These are phyloP conservation scores for Wickerhamiella spandovensis DNA, from an alignment of 805 yeast species.

Conservation along the genomic window DNA sequence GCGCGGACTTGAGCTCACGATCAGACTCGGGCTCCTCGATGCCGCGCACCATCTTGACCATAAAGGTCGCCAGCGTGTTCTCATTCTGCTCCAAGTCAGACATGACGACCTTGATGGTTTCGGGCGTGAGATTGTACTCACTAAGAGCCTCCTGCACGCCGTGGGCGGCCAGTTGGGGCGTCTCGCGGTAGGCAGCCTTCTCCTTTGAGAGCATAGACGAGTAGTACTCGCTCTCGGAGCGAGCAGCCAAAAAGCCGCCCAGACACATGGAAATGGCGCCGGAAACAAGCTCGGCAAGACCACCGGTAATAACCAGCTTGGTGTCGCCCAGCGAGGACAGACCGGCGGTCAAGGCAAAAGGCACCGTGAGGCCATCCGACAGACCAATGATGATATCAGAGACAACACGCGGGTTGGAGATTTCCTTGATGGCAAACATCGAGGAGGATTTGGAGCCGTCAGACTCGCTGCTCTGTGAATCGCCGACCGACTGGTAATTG, in stretches of 20 bases:
- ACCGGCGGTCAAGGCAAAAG: conserved; percentile 98
- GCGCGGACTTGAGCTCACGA: conserved; percentile 74
- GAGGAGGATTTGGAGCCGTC: conserved; percentile 3
- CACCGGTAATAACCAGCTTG: conserved; percentile 89
- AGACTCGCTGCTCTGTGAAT: neutral
- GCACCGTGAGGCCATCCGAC: conserved; percentile 92
- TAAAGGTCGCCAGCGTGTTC: conserved; percentile 67
- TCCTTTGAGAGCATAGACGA: conserved; percentile 21
- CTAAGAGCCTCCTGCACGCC: conserved; percentile 70
- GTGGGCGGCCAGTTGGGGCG: conserved; percentile 38
- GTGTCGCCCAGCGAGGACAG: conserved; percentile 81
- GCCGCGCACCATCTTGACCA: conserved; percentile 82
- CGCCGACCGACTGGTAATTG: neutral
- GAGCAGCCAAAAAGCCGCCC: conserved; percentile 93
- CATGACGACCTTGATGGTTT: conserved; percentile 59
- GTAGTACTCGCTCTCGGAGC: conserved; percentile 44
- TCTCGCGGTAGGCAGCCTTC: conserved; percentile 12
- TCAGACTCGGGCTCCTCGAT: conserved; percentile 90
- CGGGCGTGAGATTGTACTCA: conserved; percentile 55
- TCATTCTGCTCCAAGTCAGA: conserved; percentile 71
- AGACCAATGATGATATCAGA: conserved; percentile 87
- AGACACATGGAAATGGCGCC: conserved; percentile 98
- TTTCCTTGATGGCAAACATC: conserved; percentile 16
- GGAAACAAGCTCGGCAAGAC: conserved; percentile 90
- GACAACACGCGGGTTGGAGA: conserved; percentile 65